Evolutionary conservation across 1,284 basidiomycete genomes (phyloP), one percentile per base, ranked within the genome.

Genomic region (Leccinum subspadiceum): DNA sequence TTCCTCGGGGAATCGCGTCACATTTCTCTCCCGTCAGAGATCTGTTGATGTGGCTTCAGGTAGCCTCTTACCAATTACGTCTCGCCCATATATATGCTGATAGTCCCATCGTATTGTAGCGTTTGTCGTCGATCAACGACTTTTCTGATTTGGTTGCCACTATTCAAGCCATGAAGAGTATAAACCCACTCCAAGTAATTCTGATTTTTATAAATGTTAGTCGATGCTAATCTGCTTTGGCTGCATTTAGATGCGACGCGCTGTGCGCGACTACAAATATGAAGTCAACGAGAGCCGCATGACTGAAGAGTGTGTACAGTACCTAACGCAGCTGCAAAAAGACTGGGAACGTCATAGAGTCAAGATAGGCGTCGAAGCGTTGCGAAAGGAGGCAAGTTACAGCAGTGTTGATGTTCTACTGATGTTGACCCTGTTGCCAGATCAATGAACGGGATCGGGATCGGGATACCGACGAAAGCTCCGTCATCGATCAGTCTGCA

Each of bases 321-420:
- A 98, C 70, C 83, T 99, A 26, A 90, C 87, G 4, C 95, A 98
- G 69, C 78, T 98, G 10, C 94, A 97, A 74, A 93, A 93, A 68
- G 96, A 98, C 71, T 98, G 96, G 96, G 94, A 97, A 75, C 80
- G 91, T 60, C 88, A 92, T 73, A 81, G 93, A 29, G 85, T 96
- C 35, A 91, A 92, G 69, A 77, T 90, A 22, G 90, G 90, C 4
- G 89, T 93, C 5, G 87, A 92, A 70, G 86, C 87, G 5, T 76
- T 93, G 49, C 85, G 90, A 62, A 90, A 89, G 75, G 90, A 93
- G 81, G 87, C 89, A 62, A 58, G 72, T 56, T 26, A 50, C 1
- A 15, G 26, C 22, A 9, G 4, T 51, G 9, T 58, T 15, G 2
- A 54, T 10, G 13, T n/a, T 12, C 12, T 51, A 52, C 49, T 59